A percentile compares a stretch with the other conserved stretches of the same genome.
These are phyloP conservation scores for Sextonia rubra DNA, from an alignment of 164 flowering plant species.

Conservation along the genomic window DNA sequence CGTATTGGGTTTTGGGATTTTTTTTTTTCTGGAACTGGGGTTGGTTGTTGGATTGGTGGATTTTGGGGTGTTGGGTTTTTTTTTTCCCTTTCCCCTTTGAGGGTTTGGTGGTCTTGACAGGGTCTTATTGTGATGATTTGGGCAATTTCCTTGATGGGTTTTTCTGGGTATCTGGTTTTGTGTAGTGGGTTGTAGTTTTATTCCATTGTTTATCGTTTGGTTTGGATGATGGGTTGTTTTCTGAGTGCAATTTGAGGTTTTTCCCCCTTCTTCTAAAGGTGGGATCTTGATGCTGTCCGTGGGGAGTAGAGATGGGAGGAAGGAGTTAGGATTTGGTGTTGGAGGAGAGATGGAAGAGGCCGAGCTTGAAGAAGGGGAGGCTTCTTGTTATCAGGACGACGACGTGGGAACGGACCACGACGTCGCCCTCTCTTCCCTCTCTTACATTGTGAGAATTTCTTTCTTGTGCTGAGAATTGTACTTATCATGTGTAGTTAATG, in stretches of 20 bases:
- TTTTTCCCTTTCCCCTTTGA: not conserved
- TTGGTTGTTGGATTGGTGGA: not conserved
- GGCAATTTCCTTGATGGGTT: conserved; percentile 18
- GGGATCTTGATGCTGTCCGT: conserved; percentile 55
- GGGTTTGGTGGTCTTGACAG: conserved; percentile 19
- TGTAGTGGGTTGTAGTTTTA: conserved; percentile 25
- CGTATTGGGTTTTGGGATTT: conserved; percentile 1
- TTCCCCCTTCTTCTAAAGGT: not conserved
- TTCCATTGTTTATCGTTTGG: no score
- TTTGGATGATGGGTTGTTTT: conserved; percentile 13
- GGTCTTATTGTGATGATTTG: conserved; percentile 18
- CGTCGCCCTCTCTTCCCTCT: conserved; percentile 51
- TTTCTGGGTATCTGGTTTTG: conserved; percentile 17
- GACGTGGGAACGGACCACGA: conserved; percentile 50
- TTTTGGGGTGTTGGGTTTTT: not conserved
- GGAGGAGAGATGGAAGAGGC: conserved; percentile 64
- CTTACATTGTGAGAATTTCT: conserved; percentile 64
- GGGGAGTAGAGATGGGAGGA: conserved; percentile 62
- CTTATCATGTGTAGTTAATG: not conserved
- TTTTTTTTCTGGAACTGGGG: conserved; percentile 2
- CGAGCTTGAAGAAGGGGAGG: conserved; percentile 98
- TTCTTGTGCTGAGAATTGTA: not conserved
- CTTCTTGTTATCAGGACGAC: conserved; percentile 51
- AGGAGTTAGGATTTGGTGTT: conserved; percentile 50
- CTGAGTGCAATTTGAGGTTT: conserved; percentile 17